Conservation (phyloP, 129 eudicot genomes). For the Deinandra increscens region DNA sequence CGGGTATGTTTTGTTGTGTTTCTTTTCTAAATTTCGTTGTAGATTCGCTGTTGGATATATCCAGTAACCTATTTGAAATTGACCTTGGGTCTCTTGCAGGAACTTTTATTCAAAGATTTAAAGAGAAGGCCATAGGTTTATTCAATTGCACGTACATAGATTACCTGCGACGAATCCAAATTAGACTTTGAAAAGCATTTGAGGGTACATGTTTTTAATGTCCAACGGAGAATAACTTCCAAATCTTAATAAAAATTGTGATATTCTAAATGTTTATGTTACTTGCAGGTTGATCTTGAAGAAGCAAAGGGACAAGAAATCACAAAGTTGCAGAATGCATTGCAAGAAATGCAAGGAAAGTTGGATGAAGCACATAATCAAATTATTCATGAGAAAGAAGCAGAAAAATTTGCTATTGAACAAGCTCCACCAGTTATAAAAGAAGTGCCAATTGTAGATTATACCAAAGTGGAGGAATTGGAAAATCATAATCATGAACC, state of each 20-base stretch:
- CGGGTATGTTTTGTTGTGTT: too few species aligned
- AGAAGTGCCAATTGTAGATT: slow-evolving; percentile 76
- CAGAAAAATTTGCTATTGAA: slow-evolving; percentile 89
- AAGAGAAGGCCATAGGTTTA: too few species aligned
- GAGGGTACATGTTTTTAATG: slow-evolving; percentile 48
- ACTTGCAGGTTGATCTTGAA: slow-evolving; percentile 87
- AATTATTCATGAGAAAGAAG: slow-evolving; percentile 79
- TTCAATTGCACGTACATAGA: too few species aligned
- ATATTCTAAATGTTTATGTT: slow-evolving; percentile 4
- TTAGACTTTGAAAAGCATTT: slow-evolving; percentile 84
- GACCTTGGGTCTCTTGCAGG: too few species aligned
- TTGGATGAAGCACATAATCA: slow-evolving; percentile 80
- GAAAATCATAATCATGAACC: slow-evolving; percentile 61
- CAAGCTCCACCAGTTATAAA: slow-evolving; percentile 93
- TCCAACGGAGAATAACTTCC: neutral
- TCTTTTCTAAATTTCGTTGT: too few species aligned
- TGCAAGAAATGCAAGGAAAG: slow-evolving; percentile 72
- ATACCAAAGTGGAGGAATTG: slow-evolving; percentile 67
- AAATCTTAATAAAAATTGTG: neutral
- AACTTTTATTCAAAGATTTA: too few species aligned
- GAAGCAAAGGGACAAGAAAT: slow-evolving; percentile 94
- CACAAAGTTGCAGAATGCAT: slow-evolving; percentile 61
- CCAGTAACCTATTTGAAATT: too few species aligned
- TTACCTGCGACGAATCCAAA: too few species aligned
- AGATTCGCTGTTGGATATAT: too few species aligned